These are phyloP conservation scores for Torulaspora globosa DNA, from an alignment of 1,139 yeast species.

Conservation along the genomic window DNA sequence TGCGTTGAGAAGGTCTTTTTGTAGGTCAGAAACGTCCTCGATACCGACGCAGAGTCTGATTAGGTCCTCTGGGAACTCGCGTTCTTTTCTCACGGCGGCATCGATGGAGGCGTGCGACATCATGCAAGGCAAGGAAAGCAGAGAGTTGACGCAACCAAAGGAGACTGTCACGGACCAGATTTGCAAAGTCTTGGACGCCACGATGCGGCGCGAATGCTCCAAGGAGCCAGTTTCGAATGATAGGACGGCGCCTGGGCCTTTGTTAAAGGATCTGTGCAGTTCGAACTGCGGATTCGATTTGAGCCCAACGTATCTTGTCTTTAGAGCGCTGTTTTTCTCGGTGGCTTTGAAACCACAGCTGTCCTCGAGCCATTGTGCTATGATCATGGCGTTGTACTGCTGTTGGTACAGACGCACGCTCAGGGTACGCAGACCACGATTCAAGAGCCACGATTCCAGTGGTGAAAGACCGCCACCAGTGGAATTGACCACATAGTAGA, in stretches of 20 bases:
- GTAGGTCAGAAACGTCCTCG: conserved; percentile 46
- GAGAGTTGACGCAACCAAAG: conserved; percentile 89
- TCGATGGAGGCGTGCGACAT: conserved; percentile 98
- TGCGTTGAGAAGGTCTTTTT: conserved; percentile 70
- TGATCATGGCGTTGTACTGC: conserved; percentile 67
- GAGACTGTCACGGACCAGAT: conserved; percentile 88
- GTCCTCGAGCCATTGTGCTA: conserved; percentile 69
- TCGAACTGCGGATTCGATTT: conserved; percentile 77
- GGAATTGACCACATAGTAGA: conserved; percentile 77
- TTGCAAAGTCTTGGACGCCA: conserved; percentile 56
- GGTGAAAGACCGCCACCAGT: conserved; percentile 91
- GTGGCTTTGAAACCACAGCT: conserved; percentile 46
- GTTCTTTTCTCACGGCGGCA: conserved; percentile 75
- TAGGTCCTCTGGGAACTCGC: conserved; percentile 88
- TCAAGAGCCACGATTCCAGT: conserved; percentile 82
- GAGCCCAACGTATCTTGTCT: conserved; percentile 82
- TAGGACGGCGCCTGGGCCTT: conserved; percentile 86
- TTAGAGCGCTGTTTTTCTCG: conserved; percentile 26
- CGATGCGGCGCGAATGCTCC: conserved; percentile 63
- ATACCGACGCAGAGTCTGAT: conserved; percentile 84
- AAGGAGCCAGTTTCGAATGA: conserved; percentile 83
- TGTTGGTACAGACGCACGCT: conserved; percentile 83
- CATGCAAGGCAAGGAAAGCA: conserved; percentile 87
- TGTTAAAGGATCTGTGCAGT: conserved; percentile 69
- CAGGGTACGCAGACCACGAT: conserved; percentile 82